Conservation (phyloP, 208 protist genomes). For the Leishmania mexicana region DNA sequence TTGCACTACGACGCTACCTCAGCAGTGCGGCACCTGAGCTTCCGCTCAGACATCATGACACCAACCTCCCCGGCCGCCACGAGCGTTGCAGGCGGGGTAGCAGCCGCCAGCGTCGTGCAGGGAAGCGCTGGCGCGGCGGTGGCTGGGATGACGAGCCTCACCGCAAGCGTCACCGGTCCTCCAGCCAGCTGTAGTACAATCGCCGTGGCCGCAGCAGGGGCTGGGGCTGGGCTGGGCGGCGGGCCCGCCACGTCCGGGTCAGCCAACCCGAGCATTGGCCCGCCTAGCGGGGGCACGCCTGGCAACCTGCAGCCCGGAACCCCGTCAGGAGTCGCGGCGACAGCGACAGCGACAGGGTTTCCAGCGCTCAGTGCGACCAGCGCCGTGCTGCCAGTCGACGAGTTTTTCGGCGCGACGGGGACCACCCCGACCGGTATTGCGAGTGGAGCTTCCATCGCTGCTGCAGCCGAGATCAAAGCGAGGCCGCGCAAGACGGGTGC, state of each 20-base stretch:
- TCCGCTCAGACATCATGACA: slow-evolving; percentile 38
- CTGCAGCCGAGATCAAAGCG: neutral
- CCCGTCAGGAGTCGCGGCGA: neutral
- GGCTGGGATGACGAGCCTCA: neutral
- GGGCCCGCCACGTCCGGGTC: neutral
- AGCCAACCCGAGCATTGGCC: neutral
- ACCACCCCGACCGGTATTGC: neutral
- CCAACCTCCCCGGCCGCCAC: neutral
- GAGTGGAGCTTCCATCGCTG: neutral
- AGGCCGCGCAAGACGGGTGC: slow-evolving; percentile 15
- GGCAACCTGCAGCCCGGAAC: slow-evolving; percentile 1
- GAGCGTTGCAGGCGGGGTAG: neutral
- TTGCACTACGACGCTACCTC: slow-evolving; percentile 81
- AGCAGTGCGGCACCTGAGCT: slow-evolving; percentile 45
- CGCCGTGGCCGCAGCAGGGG: neutral
- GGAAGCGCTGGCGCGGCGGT: neutral
- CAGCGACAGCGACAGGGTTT: neutral
- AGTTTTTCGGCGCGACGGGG: neutral
- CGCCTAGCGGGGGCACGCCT: neutral
- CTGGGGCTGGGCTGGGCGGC: neutral
- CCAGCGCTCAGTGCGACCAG: slow-evolving; percentile 1
- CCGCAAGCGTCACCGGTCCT: neutral
- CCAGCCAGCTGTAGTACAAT: neutral
- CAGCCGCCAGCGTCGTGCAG: neutral
- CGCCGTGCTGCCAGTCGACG: neutral